Base-by-base conservation (phyloP, 306 rosid species). In the Quillaja saponaria region DNA sequence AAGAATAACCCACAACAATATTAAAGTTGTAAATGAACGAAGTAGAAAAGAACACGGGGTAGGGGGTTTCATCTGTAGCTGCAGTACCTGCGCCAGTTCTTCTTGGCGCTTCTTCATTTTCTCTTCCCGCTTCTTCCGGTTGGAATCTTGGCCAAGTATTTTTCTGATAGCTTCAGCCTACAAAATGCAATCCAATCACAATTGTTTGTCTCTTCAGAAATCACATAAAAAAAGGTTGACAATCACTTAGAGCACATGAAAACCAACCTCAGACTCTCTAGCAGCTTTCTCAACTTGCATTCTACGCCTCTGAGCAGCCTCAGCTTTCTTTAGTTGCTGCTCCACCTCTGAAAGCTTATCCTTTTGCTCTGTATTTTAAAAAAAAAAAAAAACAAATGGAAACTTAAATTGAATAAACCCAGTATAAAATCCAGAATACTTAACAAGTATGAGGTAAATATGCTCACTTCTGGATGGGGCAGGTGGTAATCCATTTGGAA, bases 141-240 rank as follows among this genome's bases (percentile, higher is more conserved):
- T 85, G 57, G 97, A 94, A 67, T 94, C 99, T 83, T 94, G 99
- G 71, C 97, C 97, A 15, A 85, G 99, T 57, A 94, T 94, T 80
- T 94, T 94, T 67, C 81, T 87, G 77, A 89, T 89, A 66, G 95
- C 99, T 82, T 83, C 99, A 28, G 85, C 97, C 99, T 89, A 58
- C 69, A 75, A 64, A 34, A 74, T 59, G 51, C 34, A 58, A 60
- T 61, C 40, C 47, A 72, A 64, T 46, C 54, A 15, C 21, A 55
- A 40, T 39, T 42, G 13, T 5, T 34, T 28, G 68, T 14, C 50
- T n/a, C 34, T 58, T 41, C 19, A 49, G 60, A 58, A 52, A 68
- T 45, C 20, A 8, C 13, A 55, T 19, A 59, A 25, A 16, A 11
- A 38, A 69, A n/a, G n/a, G n/a, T n/a, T n/a, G n/a, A 37, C 28